Evolutionary conservation across 495 filamentous ascomycete genomes (phyloP), one percentile per base, ranked within the genome.

Genomic region (Staphylotrichum longicolle): DNA sequence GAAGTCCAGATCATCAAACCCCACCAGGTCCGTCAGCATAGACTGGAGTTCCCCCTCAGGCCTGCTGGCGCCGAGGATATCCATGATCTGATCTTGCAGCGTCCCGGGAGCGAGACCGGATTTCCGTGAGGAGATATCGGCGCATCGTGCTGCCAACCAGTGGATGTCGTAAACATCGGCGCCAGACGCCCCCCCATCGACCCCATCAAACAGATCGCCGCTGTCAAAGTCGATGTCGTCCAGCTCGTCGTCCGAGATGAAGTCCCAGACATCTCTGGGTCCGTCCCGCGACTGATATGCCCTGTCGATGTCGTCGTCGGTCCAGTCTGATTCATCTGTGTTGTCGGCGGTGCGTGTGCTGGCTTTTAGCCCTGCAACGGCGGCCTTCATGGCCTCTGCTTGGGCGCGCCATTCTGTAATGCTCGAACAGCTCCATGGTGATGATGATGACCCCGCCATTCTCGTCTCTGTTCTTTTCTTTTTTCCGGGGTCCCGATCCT

Each of bases 1-100:
- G 58, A 97, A 83, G 57, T 98, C 92, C 12, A 98, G 75, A 66
- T 98, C 93, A 60, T 93, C 90, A 68, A 90, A 97, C 0, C 94
- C 94, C 54, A 98, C 78, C 58, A 96, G 86, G 67, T 98, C 95
- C 0, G 88, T 90, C n/a, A 98, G 79, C 20, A 83, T 83, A 72
- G 90, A 91, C 73, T 98, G 94, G 7, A 98, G 75, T 65, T 93
- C 90, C 27, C 92, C 89, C 65, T 96, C 91, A 34, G 80, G 78
- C 58, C 77, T 79, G 34, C 89, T 84, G 32, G 88, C 85, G 5
- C 80, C 83, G 54, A 95, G 68, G 7, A 88, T 75, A 5, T 87
- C 87, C 15, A 85, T 73, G 42, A 96, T 82, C 70, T 95, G 90
- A 58, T 86, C 82, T 59, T 86, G 75, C 32, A 96, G 78, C 50